A percentile compares a stretch with the other conserved stretches of the same genome.
Conservation (phyloP, 2,329 filamentous ascomycete genomes). For the Colletotrichum melonis region DNA sequence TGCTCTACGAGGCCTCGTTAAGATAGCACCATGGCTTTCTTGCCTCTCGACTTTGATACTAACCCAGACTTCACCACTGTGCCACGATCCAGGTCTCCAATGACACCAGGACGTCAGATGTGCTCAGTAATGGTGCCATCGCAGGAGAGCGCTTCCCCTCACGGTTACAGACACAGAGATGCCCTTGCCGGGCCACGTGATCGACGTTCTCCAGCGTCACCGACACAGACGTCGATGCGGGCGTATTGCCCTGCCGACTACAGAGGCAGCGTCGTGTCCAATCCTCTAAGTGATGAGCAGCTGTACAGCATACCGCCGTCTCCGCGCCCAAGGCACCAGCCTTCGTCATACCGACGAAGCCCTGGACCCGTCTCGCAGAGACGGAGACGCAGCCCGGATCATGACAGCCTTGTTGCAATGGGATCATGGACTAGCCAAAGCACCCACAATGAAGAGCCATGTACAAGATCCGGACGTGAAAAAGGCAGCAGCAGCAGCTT, state of each 20-base stretch:
- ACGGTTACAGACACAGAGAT: neutral
- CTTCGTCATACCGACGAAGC: neutral
- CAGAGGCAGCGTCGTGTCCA: neutral
- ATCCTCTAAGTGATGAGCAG: neutral
- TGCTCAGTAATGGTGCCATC: neutral
- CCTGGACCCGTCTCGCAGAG: neutral
- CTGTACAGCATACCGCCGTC: neutral
- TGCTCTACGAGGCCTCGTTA: neutral
- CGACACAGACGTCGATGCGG: neutral
- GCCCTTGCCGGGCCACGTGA: neutral
- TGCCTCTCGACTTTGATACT: neutral
- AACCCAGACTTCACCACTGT: neutral
- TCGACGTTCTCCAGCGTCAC: neutral
- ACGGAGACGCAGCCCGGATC: neutral
- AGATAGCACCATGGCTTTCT: constrained; percentile 5
- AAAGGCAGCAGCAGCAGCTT: neutral
- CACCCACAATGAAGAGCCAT: neutral
- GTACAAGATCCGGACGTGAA: neutral
- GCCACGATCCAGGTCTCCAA: neutral
- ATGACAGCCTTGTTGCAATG: constrained; percentile 12
- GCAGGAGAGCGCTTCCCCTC: constrained; percentile 12
- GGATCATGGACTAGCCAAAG: constrained; percentile 19
- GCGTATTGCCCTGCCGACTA: neutral
- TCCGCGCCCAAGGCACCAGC: neutral
- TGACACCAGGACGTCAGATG: neutral